Conservation (phyloP, 2,329 filamentous ascomycete genomes). For the Penicillium digitatum region DNA sequence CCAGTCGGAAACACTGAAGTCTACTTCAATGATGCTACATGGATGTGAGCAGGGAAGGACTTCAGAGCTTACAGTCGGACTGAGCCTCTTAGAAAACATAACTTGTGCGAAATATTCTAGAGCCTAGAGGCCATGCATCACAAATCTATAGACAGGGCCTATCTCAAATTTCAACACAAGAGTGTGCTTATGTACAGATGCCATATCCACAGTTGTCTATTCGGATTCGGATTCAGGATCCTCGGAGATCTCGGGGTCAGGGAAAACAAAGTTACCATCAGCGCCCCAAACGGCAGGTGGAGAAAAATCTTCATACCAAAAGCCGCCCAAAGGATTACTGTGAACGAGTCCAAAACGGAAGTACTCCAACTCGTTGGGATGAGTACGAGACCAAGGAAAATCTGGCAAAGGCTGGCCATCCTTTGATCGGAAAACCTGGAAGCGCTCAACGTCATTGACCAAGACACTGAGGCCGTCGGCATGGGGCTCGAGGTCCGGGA, state of each 20-base stretch:
- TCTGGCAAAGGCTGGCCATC: constrained; percentile 20
- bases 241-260: constrained; percentile 4
- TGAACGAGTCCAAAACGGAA: constrained; percentile 45
- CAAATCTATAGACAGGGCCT: neutral
- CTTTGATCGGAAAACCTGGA: constrained; percentile 49
- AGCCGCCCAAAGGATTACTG: constrained; percentile 32
- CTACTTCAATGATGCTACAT: constrained; percentile 41
- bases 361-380: constrained; percentile 35
- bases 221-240: neutral
- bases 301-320: constrained; percentile 43
- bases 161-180: neutral
- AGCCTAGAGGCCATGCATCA: neutral
- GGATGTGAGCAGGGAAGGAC: constrained; percentile 31
- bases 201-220: neutral
- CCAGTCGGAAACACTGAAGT: constrained; percentile 32
- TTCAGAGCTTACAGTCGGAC: neutral
- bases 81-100: neutral
- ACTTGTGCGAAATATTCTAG: neutral
- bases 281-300: constrained; percentile 1
- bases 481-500: constrained; percentile 28
- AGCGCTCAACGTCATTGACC: constrained; percentile 60
- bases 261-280: constrained; percentile 16
- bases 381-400: constrained; percentile 37
- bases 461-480: constrained; percentile 56
- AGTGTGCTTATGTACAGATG: neutral